Evolutionary conservation across 1,284 basidiomycete genomes (phyloP), one percentile per base, ranked within the genome.

Genomic region (Rhizopogon parksii): DNA sequence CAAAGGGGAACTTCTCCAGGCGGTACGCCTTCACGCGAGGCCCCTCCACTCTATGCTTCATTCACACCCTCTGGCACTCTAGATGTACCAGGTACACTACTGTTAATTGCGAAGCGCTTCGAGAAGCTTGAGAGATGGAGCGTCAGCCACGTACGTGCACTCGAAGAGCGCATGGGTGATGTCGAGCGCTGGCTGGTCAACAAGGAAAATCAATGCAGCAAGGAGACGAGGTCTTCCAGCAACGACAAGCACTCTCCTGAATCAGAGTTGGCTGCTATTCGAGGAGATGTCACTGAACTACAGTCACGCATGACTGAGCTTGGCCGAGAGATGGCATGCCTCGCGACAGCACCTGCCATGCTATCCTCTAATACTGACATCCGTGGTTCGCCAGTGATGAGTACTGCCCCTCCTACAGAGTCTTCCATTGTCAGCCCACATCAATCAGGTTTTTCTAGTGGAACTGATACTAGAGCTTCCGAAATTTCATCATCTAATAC

Each of bases 71-170:
- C 83, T 46, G 87, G 88, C 3, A 76, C 78, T 0, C 69, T 91
- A 4, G 88, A 91, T 59, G 70, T 88, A 6, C 77, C 82, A 11
- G 80, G 76, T 2, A 89, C 88, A 0, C 68, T 91, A 2, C 68
- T 90, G 6, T 50, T 52, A 1, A 49, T 65, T 35, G 64, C 64
- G 6, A 69, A 61, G 45, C 64, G 65, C 49, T 90, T 91, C 53
- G 88, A 91, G 65, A 91, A 91, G 61, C 75, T 90, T n/a, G 87
- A 90, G 62, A 83, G 83, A 56, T 90, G 87, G 87, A 83, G 85
- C 0, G 85, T 90, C 0, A 79, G 83, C 4, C 87, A 90, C 58
- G 86, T 88, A 2, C 82, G 88, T 46, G 87, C 88, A 0, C 68
- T 90, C 12, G 87, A 90, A 59, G 88, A 90, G 21, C 77, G 87